Conservation (phyloP, 768 basidiomycete genomes). For the Lyophyllum atratum region DNA sequence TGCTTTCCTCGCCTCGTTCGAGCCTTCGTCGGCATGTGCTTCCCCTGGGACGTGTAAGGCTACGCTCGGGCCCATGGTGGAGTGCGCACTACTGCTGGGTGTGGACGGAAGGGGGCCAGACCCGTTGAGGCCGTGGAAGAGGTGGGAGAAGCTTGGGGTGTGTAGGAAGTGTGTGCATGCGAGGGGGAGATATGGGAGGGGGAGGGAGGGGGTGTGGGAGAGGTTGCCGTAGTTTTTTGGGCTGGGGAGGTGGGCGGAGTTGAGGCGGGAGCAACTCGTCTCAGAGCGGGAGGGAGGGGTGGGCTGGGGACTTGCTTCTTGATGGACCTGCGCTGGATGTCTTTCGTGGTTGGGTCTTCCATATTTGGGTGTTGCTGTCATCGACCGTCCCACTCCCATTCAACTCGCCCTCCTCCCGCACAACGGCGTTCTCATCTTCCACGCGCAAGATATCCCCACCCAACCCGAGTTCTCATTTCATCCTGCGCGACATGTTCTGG, state of each 20-base stretch:
- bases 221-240: slow-evolving; percentile 39
- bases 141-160: slow-evolving; percentile 37
- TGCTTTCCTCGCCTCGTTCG: slow-evolving; percentile 41
- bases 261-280: slow-evolving; percentile 31
- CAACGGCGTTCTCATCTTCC: too few species aligned
- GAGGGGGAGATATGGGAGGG: slow-evolving; percentile 30
- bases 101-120: slow-evolving; percentile 31
- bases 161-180: slow-evolving; percentile 36
- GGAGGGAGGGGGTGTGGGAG: slow-evolving; percentile 41
- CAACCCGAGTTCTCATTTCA: too few species aligned
- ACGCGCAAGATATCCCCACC: too few species aligned
- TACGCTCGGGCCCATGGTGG: slow-evolving; percentile 39
- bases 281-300: too few species aligned
- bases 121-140: slow-evolving; percentile 33
- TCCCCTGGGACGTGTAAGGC: slow-evolving; percentile 31
- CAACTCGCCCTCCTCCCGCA: too few species aligned
- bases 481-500: too few species aligned
- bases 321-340: too few species aligned
- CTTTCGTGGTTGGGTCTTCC: too few species aligned
- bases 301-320: too few species aligned
- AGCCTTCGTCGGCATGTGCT: slow-evolving; percentile 30
- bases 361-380: too few species aligned
- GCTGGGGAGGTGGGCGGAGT: slow-evolving; percentile 36
- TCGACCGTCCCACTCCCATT: too few species aligned
- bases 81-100: slow-evolving; percentile 46